These are phyloP conservation scores for Chrysanthemum lavandulifolium DNA, from an alignment of 129 eudicot genomes.

Conservation along the genomic window DNA sequence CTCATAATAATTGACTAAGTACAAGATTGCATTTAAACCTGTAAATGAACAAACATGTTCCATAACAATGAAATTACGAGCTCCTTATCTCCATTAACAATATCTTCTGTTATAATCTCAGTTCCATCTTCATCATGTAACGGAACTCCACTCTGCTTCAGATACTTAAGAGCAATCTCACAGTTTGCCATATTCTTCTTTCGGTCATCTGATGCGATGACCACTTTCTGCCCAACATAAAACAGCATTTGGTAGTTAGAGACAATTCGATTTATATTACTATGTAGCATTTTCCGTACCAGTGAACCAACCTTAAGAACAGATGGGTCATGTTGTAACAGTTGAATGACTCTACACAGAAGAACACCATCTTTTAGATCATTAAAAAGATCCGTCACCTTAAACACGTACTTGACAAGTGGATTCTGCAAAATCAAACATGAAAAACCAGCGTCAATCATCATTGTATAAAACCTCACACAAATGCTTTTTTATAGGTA, in stretches of 20 bases:
- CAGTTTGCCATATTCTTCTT: slow-evolving; percentile 75
- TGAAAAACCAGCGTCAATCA: not conserved
- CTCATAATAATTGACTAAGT: not conserved
- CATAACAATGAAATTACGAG: slow-evolving; percentile 79
- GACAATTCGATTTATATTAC: not conserved
- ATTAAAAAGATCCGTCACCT: slow-evolving; percentile 63
- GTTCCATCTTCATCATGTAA: slow-evolving; percentile 78
- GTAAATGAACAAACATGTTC: slow-evolving; percentile 90
- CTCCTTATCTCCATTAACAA: slow-evolving; percentile 86
- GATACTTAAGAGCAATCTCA: slow-evolving; percentile 61
- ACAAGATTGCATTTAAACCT: slow-evolving; percentile 45
- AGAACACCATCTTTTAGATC: slow-evolving; percentile 91
- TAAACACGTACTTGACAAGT: slow-evolving; percentile 67
- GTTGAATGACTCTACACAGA: slow-evolving; percentile 86
- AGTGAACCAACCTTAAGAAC: slow-evolving; percentile 62
- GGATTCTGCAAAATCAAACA: slow-evolving; percentile 56
- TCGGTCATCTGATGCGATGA: slow-evolving; percentile 72
- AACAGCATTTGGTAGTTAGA: not conserved
- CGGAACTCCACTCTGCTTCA: slow-evolving; percentile 70
- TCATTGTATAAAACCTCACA: not conserved
- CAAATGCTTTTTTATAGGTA: not conserved
- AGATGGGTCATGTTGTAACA: slow-evolving; percentile 71
- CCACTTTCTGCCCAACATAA: slow-evolving; percentile 63
- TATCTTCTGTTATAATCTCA: slow-evolving; percentile 61
- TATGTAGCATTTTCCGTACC: not conserved